Evolutionary conservation across 2,329 filamentous ascomycete species (phyloP), one percentile per base, ranked within the genome.

Genomic region (Helminthosporium solani): DNA sequence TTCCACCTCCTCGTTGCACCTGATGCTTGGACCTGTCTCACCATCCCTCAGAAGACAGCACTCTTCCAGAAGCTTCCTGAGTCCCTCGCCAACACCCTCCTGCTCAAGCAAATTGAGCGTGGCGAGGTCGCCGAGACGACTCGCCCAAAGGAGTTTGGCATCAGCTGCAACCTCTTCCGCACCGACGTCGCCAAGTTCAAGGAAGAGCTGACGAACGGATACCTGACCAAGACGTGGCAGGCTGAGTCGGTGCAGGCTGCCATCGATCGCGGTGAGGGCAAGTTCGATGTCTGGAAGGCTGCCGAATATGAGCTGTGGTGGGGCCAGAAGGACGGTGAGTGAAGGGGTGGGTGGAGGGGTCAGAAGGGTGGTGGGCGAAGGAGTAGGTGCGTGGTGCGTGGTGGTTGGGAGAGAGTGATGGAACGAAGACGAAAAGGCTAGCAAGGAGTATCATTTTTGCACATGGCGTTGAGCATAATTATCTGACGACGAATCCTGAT

Each of bases 171-270:
- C 36, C 71, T 75, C 46, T 80, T 82, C 65, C 73, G 76, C 18
- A 75, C 76, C 16, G 78, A 74, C 34, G 63, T 83, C 31, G 75
- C 77, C 15, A 72, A 75, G 40, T 85, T 81, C 59, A 76, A 83
- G 58, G 61, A 75, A 3, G 80, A 85, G 53, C 70, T 85, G 1
- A 64, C 64, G 18, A 70, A 75, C 20, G 83, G 83, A 2, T 75
- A 74, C 40, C 77, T 83, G 52, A 75, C 78, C n/a, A 76, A 78
- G 8, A 72, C 73, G 40, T 86, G 82, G 82, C 72, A 79, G 47
- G 69, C 68, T 2, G 71, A 81, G 45, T 83, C 83, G 12, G 68
- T 73, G 27, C 64, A 73, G 52, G 83, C 83, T 1, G 75, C 76
- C 40, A 58, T 73, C 40, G 72, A 78, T 49, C 73, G 82, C 9